These are phyloP conservation scores for Neofusicoccum parvum DNA, from an alignment of 2,329 filamentous ascomycete species.

Conservation along the genomic window DNA sequence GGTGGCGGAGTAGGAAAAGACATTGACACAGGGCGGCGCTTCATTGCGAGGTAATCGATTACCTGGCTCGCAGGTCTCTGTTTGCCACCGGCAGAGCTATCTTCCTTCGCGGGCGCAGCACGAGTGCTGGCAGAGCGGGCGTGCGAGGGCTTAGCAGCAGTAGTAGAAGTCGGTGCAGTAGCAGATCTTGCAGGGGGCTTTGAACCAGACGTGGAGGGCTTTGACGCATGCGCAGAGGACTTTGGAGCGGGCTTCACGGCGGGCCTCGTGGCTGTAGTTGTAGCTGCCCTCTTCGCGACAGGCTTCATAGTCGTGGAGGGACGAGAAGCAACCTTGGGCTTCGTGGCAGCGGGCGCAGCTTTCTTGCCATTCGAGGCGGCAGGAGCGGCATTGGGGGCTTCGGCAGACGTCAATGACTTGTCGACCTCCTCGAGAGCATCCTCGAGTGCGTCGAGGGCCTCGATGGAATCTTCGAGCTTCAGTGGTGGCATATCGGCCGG, in stretches of 20 bases:
- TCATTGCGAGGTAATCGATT: slow-evolving; percentile 43
- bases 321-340: background rate
- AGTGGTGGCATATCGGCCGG: slow-evolving; percentile 35
- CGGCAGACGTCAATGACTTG: slow-evolving; percentile 39
- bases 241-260: slow-evolving; percentile 3
- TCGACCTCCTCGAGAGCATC: slow-evolving; percentile 54
- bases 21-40: slow-evolving; percentile 50
- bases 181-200: background rate
- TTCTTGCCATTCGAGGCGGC: slow-evolving; percentile 31
- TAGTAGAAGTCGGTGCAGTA: background rate
- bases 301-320: slow-evolving; percentile 2
- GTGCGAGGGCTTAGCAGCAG: background rate
- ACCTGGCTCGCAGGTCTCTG: slow-evolving; percentile 1
- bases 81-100: background rate
- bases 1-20: slow-evolving; percentile 51
- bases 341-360: background rate
- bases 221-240: background rate
- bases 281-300: background rate
- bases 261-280: background rate
- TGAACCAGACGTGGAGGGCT: background rate
- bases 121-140: slow-evolving; percentile 14
- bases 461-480: slow-evolving; percentile 50
- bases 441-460: slow-evolving; percentile 54
- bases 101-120: slow-evolving; percentile 10
- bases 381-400: slow-evolving; percentile 23